Evolutionary conservation across 306 rosid species (phyloP).

Genomic region (Trifolium pratense): DNA sequence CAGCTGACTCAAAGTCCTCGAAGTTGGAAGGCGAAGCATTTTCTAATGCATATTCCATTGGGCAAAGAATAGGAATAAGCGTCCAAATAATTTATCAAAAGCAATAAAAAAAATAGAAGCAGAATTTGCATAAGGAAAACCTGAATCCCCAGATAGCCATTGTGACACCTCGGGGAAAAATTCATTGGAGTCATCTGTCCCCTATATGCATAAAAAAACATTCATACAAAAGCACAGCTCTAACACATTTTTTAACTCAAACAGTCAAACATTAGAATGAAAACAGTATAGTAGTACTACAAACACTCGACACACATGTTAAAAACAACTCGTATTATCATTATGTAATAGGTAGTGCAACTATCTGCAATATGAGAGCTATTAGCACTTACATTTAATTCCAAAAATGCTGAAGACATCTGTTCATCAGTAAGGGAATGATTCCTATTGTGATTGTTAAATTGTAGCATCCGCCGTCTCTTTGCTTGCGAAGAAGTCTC

Average conservation of each 20-base stretch:
- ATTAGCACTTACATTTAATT: constrained; percentile 63
- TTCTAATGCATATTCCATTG: constrained; percentile 51
- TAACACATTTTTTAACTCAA: constrained; percentile 17
- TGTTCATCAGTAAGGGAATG: constrained; percentile 52
- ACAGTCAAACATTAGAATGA: constrained; percentile 1
- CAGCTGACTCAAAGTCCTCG: constrained; percentile 69
- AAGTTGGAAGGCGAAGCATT: constrained; percentile 53
- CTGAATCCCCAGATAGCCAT: constrained; percentile 60
- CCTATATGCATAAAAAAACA: constrained; percentile 56
- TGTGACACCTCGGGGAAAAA: constrained; percentile 53
- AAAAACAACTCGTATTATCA: background rate
- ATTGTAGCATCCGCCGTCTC: constrained; percentile 86
- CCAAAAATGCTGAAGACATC: constrained; percentile 56
- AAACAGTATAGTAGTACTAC: background rate
- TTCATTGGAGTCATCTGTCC: constrained; percentile 50
- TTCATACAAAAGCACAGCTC: constrained; percentile 16
- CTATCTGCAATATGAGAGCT: constrained; percentile 36
- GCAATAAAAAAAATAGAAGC: background rate
- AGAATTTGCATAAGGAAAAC: constrained; percentile 51
- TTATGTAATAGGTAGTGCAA: background rate
- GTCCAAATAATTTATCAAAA: constrained; percentile 1
- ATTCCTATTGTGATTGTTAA: constrained; percentile 51
- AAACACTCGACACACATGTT: background rate
- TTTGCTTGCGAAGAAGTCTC: constrained; percentile 74
- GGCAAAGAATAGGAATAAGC: constrained; percentile 27